Base-by-base conservation (phyloP, 257 asterid genomes). In the Primulina tabacum region DNA sequence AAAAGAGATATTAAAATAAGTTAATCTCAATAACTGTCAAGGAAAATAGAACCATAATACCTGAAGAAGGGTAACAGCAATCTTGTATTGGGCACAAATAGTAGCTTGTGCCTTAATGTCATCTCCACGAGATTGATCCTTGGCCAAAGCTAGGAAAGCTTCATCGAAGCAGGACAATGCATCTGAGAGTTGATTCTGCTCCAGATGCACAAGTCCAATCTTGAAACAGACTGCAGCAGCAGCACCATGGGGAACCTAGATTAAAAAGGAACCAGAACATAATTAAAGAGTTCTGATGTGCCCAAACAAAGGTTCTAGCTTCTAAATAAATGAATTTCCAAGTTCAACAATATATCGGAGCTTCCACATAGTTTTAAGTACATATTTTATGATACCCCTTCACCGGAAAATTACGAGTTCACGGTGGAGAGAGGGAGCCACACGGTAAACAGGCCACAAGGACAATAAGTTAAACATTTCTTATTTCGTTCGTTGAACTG, bases 41-140 rank as follows among this genome's bases (percentile, higher is more conserved):
- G 58, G 38, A 65, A 57, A n/a, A 38, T 20, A 65, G 4, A 65
- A 73, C 33, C 32, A 73, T 29, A 62, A 62, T 81, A 93, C 99
- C 97, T 85, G 96, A 67, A 94, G 97, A 79, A 94, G 95, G 76
- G 99, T 89, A 69, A 94, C 99, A 5, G 97, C 97, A 73, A 91
- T 91, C 87, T 94, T 94, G 84, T 94, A 94, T 72, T 94, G 99
- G 73, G 99, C 99, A 80, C 97, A 91, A 73, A 94, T 94, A 59
- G 99, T 94, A 80, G 97, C 99, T 82, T 94, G 99, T n/a, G 99
- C 97, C 76, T 91, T 94, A 68, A 88, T 89, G 80, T 91, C 99
- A 74, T 88, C 97, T 81, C 96, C 99, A 64, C 99, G 99, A 71
- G 99, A 94, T 74, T 91, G 97, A 82, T 94, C 99, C 83, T 94